phyloP scores from a whole-genome alignment of 2,329 filamentous ascomycete genomes.

The Pseudocercospora pini-densiflorae region DNA sequence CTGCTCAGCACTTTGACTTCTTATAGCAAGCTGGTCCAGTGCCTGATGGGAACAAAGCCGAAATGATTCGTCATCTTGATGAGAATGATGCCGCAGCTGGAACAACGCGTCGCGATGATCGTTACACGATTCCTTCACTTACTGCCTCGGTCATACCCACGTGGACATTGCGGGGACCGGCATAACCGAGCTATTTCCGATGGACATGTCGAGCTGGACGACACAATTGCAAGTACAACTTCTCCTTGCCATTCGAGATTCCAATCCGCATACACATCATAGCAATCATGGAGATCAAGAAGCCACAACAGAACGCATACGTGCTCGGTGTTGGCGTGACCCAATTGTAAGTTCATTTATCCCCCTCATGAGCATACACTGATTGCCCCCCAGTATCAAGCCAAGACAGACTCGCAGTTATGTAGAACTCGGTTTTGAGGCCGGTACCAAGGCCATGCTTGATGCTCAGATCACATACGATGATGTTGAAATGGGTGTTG shows the following conservation, averaged over 20 bases:
- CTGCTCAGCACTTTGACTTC: background rate
- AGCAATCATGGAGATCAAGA: slow-evolving; percentile 31
- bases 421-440: slow-evolving; percentile 91
- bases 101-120: background rate
- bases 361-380: background rate
- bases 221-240: slow-evolving; percentile 11
- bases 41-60: background rate
- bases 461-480: slow-evolving; percentile 93
- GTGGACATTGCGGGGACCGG: background rate
- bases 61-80: background rate
- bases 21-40: background rate
- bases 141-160: background rate
- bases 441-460: slow-evolving; percentile 82
- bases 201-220: slow-evolving; percentile 13
- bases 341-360: slow-evolving; percentile 64
- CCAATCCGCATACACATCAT: background rate
- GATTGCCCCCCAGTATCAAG: slow-evolving; percentile 67
- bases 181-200: slow-evolving; percentile 11
- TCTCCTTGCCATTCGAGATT: background rate
- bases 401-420: slow-evolving; percentile 93
- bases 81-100: background rate
- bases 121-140: background rate
- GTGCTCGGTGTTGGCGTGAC: slow-evolving; percentile 98
- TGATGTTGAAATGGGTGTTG: slow-evolving; percentile 90
- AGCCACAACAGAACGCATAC: slow-evolving; percentile 62